These are phyloP conservation scores for Pittosporum tobira DNA, from an alignment of 129 eudicot genomes.

Conservation along the genomic window DNA sequence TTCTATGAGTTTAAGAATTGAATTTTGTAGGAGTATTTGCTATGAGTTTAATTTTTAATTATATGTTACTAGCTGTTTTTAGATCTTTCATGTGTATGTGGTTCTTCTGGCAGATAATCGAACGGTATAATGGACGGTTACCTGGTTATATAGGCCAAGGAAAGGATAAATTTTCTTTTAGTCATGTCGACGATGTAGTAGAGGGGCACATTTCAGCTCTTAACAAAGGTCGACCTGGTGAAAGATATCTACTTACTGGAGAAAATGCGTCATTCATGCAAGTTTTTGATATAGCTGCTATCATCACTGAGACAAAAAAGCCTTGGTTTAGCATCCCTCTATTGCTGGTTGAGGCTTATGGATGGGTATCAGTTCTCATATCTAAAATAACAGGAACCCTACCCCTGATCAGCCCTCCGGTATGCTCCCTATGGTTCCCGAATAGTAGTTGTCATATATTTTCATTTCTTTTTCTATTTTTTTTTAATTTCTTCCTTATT, in stretches of 20 bases:
- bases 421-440: conserved; percentile 18
- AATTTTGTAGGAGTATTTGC: no score
- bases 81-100: neutral
- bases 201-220: conserved; percentile 80
- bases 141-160: conserved; percentile 79
- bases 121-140: conserved; percentile 71
- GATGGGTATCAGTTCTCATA: conserved; percentile 67
- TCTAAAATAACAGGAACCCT: conserved; percentile 66
- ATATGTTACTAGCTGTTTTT: no score
- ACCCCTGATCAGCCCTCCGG: conserved; percentile 92
- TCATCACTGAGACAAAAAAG: conserved; percentile 47
- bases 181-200: conserved; percentile 89
- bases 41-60: neutral
- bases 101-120: conserved; percentile 56
- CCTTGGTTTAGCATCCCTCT: conserved; percentile 62
- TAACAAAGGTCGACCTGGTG: conserved; percentile 60
- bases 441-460: neutral
- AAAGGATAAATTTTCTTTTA: conserved; percentile 56
- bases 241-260: conserved; percentile 92
- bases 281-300: conserved; percentile 71
- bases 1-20: no score
- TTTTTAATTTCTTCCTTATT: neutral
- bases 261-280: conserved; percentile 81
- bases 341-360: conserved; percentile 49
- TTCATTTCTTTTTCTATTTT: neutral